phyloP scores from a whole-genome alignment of 306 rosid genomes.

The Quercus aquifolioides region DNA sequence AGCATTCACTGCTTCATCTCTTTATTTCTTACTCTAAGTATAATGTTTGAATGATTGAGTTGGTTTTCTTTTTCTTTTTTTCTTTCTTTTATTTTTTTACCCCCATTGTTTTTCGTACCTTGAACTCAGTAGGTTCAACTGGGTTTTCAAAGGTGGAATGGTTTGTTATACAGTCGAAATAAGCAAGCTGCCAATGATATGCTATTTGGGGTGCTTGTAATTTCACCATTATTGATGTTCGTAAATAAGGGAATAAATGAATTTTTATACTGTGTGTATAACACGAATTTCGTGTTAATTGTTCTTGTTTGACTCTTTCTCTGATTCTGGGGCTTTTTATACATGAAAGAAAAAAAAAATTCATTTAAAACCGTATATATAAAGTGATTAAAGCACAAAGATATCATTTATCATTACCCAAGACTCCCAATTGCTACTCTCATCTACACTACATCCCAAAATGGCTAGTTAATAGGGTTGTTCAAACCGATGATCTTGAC shows the following conservation, averaged over 20 bases:
- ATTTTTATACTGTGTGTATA: constrained; percentile 21
- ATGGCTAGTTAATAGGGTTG: no score
- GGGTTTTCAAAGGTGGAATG: constrained; percentile 33
- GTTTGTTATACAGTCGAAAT: constrained; percentile 18
- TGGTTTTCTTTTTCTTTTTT: background rate
- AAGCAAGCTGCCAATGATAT: constrained; percentile 20
- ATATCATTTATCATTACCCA: no score
- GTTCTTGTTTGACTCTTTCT: background rate
- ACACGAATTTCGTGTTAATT: background rate
- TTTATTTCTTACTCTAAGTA: constrained; percentile 38
- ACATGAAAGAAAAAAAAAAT: background rate
- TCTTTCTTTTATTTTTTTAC: background rate
- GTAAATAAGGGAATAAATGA: constrained; percentile 30
- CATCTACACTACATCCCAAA: no score
- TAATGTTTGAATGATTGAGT: constrained; percentile 15
- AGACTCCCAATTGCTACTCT: no score
- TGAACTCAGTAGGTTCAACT: constrained; percentile 34
- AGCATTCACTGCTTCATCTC: constrained; percentile 59
- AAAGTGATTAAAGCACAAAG: no score
- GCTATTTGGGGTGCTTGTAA: constrained; percentile 27
- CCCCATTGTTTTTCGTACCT: constrained; percentile 4
- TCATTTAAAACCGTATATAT: background rate
- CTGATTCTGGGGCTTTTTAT: background rate
- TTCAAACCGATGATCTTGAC: no score
- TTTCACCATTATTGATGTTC: constrained; percentile 20